Conservation (phyloP, 2,329 filamentous ascomycete species). For the Macroventuria anomochaeta region DNA sequence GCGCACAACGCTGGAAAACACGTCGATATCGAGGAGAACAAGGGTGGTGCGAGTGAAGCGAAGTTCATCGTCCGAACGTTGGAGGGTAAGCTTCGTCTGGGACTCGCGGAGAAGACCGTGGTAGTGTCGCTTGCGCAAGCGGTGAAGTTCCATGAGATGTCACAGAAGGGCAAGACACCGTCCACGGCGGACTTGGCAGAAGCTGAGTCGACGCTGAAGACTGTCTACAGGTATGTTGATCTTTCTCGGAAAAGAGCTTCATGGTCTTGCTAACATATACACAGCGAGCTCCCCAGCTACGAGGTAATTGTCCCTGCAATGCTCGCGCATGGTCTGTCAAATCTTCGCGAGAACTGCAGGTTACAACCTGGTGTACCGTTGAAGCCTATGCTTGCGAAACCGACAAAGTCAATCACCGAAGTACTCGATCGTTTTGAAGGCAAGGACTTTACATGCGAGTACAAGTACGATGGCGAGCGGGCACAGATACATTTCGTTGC, state of each 20-base stretch:
- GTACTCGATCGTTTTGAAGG: slow-evolving; percentile 95
- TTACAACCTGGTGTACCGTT: slow-evolving; percentile 91
- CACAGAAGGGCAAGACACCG: slow-evolving; percentile 71
- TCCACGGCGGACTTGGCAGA: slow-evolving; percentile 79
- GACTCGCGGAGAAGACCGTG: slow-evolving; percentile 89
- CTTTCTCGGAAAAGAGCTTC: too few species aligned
- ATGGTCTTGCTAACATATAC: slow-evolving; percentile 43
- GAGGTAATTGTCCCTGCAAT: slow-evolving; percentile 92
- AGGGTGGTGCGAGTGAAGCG: slow-evolving; percentile 91
- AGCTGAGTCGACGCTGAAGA: slow-evolving; percentile 85
- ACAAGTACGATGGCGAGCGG: slow-evolving; percentile 97
- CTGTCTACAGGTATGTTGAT: slow-evolving; percentile 74
- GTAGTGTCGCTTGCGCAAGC: slow-evolving; percentile 90
- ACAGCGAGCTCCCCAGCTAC: slow-evolving; percentile 92
- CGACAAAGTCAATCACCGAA: slow-evolving; percentile 97
- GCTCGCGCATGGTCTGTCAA: slow-evolving; percentile 82
- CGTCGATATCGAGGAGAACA: slow-evolving; percentile 87
- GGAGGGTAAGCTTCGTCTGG: slow-evolving; percentile 91
- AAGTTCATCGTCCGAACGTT: slow-evolving; percentile 93
- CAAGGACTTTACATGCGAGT: slow-evolving; percentile 96
- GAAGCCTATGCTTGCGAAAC: slow-evolving; percentile 98
- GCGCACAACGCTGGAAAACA: slow-evolving; percentile 67
- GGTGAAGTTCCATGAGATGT: slow-evolving; percentile 80
- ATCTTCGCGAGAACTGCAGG: slow-evolving; percentile 84
- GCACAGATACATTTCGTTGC: slow-evolving; percentile 99